Conservation (phyloP, 805 yeast genomes). For the Hanseniaspora guilliermondii region DNA sequence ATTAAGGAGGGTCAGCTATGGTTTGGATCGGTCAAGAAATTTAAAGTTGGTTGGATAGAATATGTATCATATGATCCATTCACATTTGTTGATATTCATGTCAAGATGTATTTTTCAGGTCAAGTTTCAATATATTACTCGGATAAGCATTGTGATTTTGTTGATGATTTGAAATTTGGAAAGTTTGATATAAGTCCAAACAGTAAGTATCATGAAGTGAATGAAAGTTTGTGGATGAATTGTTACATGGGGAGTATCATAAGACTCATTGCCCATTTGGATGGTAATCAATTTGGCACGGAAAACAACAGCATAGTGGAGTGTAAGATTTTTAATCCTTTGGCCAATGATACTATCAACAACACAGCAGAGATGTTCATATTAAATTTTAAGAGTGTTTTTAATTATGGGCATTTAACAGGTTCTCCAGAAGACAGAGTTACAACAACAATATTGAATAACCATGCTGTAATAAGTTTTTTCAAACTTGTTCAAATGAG, state of each 20-base stretch:
- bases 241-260: conserved; percentile 49
- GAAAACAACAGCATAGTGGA: conserved; percentile 66
- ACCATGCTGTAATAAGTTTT: conserved; percentile 26
- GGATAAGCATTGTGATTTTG: conserved; percentile 8
- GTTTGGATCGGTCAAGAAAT: conserved; percentile 65
- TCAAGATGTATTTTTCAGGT: conserved; percentile 66
- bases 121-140: conserved; percentile 45
- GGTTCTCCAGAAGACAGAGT: conserved; percentile 27
- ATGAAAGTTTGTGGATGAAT: conserved; percentile 51
- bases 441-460: conserved; percentile 25
- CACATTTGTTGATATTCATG: conserved; percentile 55
- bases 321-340: conserved; percentile 71
- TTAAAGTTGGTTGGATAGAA: conserved; percentile 59
- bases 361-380: conserved; percentile 25
- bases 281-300: conserved; percentile 46
- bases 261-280: conserved; percentile 42
- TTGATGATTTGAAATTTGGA: conserved; percentile 12
- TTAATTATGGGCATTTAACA: conserved; percentile 24
- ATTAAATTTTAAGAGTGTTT: conserved; percentile 22
- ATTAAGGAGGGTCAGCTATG: conserved; percentile 45
- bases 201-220: conserved; percentile 24
- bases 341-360: conserved; percentile 30
- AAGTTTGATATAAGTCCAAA: conserved; percentile 24
- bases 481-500: conserved; percentile 25
- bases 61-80: conserved; percentile 54